A percentile compares a stretch with the other conserved stretches of the same genome.
Evolutionary conservation across 176 grass and related monocot genomes (phyloP).

Genomic region (Hyparrhenia diplandra): DNA sequence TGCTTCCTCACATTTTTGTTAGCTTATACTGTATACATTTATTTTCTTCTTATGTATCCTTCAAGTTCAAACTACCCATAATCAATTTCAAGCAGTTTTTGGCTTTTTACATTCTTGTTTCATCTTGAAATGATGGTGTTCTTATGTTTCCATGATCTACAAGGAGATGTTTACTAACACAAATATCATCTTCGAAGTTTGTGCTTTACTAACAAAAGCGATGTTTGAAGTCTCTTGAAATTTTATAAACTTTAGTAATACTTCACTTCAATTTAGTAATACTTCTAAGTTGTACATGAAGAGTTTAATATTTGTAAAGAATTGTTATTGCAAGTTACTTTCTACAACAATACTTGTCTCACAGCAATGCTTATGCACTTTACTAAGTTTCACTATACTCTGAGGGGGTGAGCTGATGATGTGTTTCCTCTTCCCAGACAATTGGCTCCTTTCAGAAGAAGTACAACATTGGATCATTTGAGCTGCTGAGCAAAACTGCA

Average conservation of each 20-base stretch:
- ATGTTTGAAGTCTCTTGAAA: too few species aligned
- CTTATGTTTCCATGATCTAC: too few species aligned
- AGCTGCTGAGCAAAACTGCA: conserved; percentile 83
- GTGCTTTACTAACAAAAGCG: too few species aligned
- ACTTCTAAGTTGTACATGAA: conserved; percentile 1
- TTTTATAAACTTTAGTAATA: neutral
- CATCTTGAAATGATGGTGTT: neutral
- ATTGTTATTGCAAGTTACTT: neutral
- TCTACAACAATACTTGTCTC: neutral
- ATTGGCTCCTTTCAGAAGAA: conserved; percentile 94
- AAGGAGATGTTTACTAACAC: too few species aligned
- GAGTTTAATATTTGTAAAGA: neutral
- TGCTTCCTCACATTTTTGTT: neutral
- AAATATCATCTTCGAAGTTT: too few species aligned
- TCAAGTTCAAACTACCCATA: neutral
- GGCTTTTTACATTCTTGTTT: neutral
- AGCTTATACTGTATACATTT: neutral
- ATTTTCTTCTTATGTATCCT: neutral
- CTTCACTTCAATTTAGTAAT: too few species aligned
- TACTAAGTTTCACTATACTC: neutral
- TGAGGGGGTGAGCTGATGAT: neutral
- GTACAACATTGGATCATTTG: conserved; percentile 95
- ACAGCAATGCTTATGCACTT: neutral
- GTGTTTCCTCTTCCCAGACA: conserved; percentile 50
- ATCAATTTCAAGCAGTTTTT: neutral